These are phyloP conservation scores for Xylaria sp. DNA, from an alignment of 2,329 filamentous ascomycete species.

Conservation along the genomic window DNA sequence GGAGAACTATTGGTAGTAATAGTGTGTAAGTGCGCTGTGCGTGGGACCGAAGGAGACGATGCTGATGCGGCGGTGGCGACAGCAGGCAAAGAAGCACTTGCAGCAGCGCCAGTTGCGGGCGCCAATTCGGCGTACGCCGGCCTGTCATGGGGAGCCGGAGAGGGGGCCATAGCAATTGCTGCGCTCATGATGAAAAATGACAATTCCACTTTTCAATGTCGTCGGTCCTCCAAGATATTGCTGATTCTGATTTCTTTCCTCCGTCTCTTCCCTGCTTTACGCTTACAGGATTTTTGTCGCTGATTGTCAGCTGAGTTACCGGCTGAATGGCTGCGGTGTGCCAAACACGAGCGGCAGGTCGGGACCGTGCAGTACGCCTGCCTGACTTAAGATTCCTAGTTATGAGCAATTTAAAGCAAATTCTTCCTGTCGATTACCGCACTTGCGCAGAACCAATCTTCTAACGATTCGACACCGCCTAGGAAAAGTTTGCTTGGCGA, in stretches of 20 bases:
- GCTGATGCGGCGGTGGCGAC: not conserved
- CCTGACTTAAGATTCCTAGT: conserved; percentile 18
- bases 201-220: conserved; percentile 16
- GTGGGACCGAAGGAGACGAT: conserved; percentile 53
- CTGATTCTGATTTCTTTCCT: not conserved
- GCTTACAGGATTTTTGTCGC: conserved; percentile 23
- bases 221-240: conserved; percentile 12
- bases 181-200: conserved; percentile 62
- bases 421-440: conserved; percentile 5
- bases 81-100: conserved; percentile 37
- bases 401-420: not conserved
- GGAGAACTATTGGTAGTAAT: conserved; percentile 35
- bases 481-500: not conserved
- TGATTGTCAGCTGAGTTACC: conserved; percentile 38
- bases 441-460: not conserved
- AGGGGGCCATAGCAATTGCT: conserved; percentile 71
- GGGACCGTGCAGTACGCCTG: conserved; percentile 32
- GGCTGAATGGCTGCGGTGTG: conserved; percentile 36
- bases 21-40: conserved; percentile 43
- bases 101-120: conserved; percentile 48
- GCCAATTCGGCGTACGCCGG: conserved; percentile 58
- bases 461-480: conserved; percentile 3
- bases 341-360: conserved; percentile 31
- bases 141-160: conserved; percentile 69
- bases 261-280: conserved; percentile 16